Conservation (phyloP, 2,329 filamentous ascomycete species). For the Aspergillus aculeatus region DNA sequence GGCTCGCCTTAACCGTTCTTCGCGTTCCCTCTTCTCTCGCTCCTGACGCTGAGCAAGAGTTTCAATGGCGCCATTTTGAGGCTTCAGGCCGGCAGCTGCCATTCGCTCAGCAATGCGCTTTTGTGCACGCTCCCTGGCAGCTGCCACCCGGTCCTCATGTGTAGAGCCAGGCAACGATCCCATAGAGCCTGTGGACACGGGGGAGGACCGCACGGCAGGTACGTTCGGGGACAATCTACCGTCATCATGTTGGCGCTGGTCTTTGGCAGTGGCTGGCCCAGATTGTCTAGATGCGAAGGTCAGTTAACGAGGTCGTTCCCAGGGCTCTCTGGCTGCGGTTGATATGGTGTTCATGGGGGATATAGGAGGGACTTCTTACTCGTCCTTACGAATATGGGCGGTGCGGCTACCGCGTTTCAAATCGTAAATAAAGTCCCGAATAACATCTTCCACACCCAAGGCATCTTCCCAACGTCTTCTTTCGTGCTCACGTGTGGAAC, state of each 20-base stretch:
- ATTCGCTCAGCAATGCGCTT: slow-evolving; percentile 95
- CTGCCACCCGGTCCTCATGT: slow-evolving; percentile 88
- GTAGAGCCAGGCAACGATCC: slow-evolving; percentile 84
- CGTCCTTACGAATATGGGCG: slow-evolving; percentile 65
- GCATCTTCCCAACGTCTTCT: slow-evolving; percentile 92
- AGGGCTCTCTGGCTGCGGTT: background rate
- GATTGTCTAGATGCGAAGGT: slow-evolving; percentile 43
- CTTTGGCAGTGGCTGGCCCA: slow-evolving; percentile 50
- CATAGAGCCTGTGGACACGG: slow-evolving; percentile 54
- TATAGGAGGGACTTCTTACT: slow-evolving; percentile 40
- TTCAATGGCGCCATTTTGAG: slow-evolving; percentile 75
- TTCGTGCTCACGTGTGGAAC: slow-evolving; percentile 81
- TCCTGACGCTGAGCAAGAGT: slow-evolving; percentile 80
- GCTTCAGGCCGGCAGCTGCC: slow-evolving; percentile 87
- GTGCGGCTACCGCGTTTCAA: slow-evolving; percentile 82
- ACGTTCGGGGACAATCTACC: slow-evolving; percentile 47
- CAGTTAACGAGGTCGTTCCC: slow-evolving; percentile 9
- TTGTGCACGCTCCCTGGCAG: slow-evolving; percentile 95
- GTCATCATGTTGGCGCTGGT: slow-evolving; percentile 55
- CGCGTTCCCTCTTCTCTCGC: slow-evolving; percentile 81
- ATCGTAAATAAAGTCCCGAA: slow-evolving; percentile 97
- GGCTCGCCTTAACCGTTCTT: slow-evolving; percentile 81
- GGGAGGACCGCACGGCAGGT: slow-evolving; percentile 37
- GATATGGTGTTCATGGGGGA: background rate
- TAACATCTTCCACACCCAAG: slow-evolving; percentile 91